Conservation (phyloP, 202 grass and related monocot genomes). For the Bolboschoenoplectus hybrid region DNA sequence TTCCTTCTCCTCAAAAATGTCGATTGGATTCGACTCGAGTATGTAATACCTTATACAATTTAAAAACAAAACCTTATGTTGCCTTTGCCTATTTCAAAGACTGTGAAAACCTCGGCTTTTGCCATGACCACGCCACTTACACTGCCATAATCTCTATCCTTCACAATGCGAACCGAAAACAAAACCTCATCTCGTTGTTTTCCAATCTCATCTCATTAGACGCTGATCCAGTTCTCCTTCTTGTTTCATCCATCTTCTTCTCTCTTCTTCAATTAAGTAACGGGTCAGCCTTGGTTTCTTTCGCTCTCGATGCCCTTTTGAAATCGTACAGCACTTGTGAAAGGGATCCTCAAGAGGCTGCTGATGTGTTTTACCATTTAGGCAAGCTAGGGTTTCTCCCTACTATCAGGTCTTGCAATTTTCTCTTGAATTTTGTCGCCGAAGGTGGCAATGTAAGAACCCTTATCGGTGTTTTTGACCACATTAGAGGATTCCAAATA, state of each 20-base stretch:
- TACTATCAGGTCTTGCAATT: constrained; percentile 49
- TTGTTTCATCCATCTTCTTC: constrained; percentile 51
- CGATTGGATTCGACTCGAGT: constrained; percentile 34
- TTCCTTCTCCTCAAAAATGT: neutral
- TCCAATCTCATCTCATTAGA: constrained; percentile 40
- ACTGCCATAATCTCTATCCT: constrained; percentile 55
- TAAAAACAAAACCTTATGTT: constrained; percentile 45
- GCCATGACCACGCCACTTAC: constrained; percentile 59
- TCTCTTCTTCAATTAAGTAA: constrained; percentile 39
- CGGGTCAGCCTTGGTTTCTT: constrained; percentile 41
- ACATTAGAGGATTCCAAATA: constrained; percentile 50
- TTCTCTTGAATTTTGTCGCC: constrained; percentile 56
- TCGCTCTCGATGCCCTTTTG: constrained; percentile 51
- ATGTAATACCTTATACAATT: constrained; percentile 39
- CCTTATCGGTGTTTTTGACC: constrained; percentile 49
- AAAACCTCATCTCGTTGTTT: constrained; percentile 57
- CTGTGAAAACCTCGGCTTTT: constrained; percentile 53
- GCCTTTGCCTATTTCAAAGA: constrained; percentile 77
- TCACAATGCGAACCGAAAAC: constrained; percentile 40
- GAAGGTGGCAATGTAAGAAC: constrained; percentile 37
- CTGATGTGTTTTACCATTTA: constrained; percentile 49
- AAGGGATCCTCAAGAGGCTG: constrained; percentile 37
- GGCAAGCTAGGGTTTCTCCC: constrained; percentile 53
- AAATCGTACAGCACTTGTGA: constrained; percentile 44
- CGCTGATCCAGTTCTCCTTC: constrained; percentile 25